Evolutionary conservation across 306 rosid species (phyloP).

Genomic region (Quercus glauca): DNA sequence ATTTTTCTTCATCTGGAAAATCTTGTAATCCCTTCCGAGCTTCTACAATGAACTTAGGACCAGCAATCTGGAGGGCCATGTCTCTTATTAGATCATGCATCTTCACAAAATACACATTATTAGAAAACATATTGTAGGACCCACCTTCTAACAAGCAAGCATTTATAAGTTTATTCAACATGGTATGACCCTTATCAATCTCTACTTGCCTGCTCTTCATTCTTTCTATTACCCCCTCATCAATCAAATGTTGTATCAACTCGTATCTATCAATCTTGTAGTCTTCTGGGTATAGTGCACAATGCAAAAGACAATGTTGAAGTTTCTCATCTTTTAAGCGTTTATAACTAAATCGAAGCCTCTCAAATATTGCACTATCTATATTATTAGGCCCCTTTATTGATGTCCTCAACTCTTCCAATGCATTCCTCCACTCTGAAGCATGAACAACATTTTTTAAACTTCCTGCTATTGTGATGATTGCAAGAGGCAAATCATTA

Average conservation of each 20-base stretch:
- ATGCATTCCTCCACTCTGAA: conserved; percentile 13
- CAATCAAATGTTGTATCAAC: conserved; percentile 24
- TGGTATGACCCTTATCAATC: conserved; percentile 14
- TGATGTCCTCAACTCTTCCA: conserved; percentile 16
- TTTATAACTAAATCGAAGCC: conserved; percentile 21
- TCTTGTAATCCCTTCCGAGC: too few relatives aligned
- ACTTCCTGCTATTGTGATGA: conserved; percentile 11
- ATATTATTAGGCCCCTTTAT: conserved; percentile 14
- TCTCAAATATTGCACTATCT: conserved; percentile 22
- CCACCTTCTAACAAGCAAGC: conserved; percentile 4
- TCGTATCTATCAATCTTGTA: conserved; percentile 22
- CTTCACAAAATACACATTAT: conserved; percentile 7
- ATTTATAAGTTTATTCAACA: neutral
- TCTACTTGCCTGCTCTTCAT: conserved; percentile 20
- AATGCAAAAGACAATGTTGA: conserved; percentile 9
- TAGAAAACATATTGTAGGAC: neutral
- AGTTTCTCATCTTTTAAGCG: neutral
- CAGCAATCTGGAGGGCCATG: neutral
- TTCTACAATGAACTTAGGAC: too few relatives aligned
- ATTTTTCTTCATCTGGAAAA: too few relatives aligned
- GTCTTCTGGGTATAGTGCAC: conserved; percentile 33
- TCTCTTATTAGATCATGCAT: conserved; percentile 10
- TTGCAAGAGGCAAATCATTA: conserved; percentile 13
- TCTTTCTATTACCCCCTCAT: conserved; percentile 23
- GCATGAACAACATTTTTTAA: neutral